Evolutionary conservation across 768 basidiomycete species (phyloP).

Genomic region (Pleurotus sapidus): DNA sequence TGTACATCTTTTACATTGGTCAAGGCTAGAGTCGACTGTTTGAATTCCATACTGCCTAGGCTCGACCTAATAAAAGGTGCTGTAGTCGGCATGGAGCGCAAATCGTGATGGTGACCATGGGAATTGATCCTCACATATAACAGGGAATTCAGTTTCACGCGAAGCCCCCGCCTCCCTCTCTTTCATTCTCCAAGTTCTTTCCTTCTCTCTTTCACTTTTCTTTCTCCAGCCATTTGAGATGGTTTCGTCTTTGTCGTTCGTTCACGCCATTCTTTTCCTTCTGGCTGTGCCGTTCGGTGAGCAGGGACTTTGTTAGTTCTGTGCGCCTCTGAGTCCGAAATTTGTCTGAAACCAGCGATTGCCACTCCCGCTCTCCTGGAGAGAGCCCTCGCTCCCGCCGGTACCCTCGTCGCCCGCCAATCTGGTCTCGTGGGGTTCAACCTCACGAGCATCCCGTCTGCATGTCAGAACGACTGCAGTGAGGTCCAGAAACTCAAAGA

Average conservation of each 20-base stretch:
- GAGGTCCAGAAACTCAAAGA: slow-evolving; percentile 1
- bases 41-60: too few species aligned
- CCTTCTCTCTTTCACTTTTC: not conserved
- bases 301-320: not conserved
- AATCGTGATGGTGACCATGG: too few species aligned
- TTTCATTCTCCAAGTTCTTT: not conserved
- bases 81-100: too few species aligned
- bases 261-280: slow-evolving; percentile 1
- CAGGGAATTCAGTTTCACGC: not conserved
- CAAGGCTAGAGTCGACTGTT: too few species aligned
- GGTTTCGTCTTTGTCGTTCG: slow-evolving; percentile 1
- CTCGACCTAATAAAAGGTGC: too few species aligned
- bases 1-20: too few species aligned
- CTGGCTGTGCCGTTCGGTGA: slow-evolving; percentile 1
- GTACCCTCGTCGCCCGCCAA: not conserved
- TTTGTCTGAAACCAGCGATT: too few species aligned
- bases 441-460: not conserved
- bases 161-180: not conserved
- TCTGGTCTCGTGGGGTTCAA: not conserved
- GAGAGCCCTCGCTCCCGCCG: not conserved
- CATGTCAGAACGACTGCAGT: not conserved
- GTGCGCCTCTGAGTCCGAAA: not conserved
- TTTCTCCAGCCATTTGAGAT: slow-evolving; percentile 8
- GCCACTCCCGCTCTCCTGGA: too few species aligned
- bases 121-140: too few species aligned